Evolutionary conservation across 768 basidiomycete species (phyloP), one percentile per base, ranked within the genome.

Genomic region (Rhodotorula diobovata): DNA sequence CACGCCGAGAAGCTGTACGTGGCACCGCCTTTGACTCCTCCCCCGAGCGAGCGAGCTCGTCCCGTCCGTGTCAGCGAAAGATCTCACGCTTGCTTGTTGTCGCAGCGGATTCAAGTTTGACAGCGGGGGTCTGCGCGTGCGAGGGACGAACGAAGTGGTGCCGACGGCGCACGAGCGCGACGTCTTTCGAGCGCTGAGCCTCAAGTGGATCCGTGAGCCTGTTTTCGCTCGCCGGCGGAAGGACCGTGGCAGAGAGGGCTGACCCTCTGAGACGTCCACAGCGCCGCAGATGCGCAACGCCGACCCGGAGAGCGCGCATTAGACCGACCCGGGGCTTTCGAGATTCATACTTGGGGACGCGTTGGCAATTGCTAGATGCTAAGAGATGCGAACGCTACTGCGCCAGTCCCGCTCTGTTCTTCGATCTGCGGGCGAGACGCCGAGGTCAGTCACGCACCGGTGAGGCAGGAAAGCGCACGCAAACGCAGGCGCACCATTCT

Each of bases 1-100:
- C 68, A 67, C 14, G 70, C 70, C 11, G 66, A 71, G 35, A 39
- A 39, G 21, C 14, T 71, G 70, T 71, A 20, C 59, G 70, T 60
- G 20, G 7, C 2, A 34, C 48, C 54, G 9, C 32, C 34, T n/a
- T 14, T 39, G 18, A 18, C 35, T 20, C 37, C 25, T n/a, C 37
- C 16, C 34, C 30, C 32, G 51, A n/a, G 12, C n/a, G n/a, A 45
- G 45, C n/a, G 6, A 43, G n/a, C n/a, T n/a, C n/a, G n/a, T n/a
- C n/a, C n/a, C n/a, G n/a, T n/a, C n/a, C 41, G 39, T 8, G 39
- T 8, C 39, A 8, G 15, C 39, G 15, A 41, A 41, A 9, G 39
- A 8, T 35, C n/a, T 20, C 23, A 28, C 18, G 10, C 12, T 16
- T 6, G 18, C 39, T 5, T 1, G 23, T 28, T 16, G 43, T 4